These are phyloP conservation scores for Acmispon strigosus DNA, from an alignment of 306 rosid species.

Conservation along the genomic window DNA sequence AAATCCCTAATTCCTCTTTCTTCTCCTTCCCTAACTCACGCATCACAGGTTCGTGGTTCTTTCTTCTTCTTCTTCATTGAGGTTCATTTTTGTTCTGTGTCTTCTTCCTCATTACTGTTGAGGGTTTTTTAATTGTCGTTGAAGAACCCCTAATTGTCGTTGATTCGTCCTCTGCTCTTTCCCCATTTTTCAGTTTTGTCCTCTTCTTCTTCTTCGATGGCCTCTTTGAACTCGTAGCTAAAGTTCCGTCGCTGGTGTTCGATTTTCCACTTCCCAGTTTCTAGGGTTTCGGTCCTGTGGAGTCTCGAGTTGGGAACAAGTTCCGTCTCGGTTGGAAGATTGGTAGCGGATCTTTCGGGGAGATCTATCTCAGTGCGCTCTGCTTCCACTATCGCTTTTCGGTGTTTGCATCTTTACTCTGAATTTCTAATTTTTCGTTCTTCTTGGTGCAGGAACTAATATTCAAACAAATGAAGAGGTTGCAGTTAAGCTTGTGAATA, in stretches of 20 bases:
- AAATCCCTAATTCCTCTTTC: too few species aligned
- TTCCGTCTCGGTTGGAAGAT: conserved; percentile 96
- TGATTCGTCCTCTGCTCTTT: conserved; percentile 23
- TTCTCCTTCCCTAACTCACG: too few species aligned
- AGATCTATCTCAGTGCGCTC: conserved; percentile 78
- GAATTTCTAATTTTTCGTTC: neutral
- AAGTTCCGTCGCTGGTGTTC: neutral
- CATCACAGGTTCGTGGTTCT: too few species aligned
- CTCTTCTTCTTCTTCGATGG: conserved; percentile 8
- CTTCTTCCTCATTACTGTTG: too few species aligned
- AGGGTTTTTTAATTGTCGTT: too few species aligned
- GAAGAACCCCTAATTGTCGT: too few species aligned
- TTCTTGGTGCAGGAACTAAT: conserved; percentile 60
- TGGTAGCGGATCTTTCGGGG: conserved; percentile 98
- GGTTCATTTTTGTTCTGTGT: too few species aligned
- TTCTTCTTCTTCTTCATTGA: too few species aligned
- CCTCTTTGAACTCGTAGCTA: conserved; percentile 30
- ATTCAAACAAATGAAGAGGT: conserved; percentile 96
- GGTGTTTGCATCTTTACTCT: neutral
- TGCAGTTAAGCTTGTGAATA: conserved; percentile 93
- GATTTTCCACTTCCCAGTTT: conserved; percentile 3
- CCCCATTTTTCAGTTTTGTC: conserved; percentile 17
- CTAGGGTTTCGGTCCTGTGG: conserved; percentile 49
- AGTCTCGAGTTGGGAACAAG: conserved; percentile 88
- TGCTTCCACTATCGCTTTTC: neutral